A percentile compares a stretch with the other conserved stretches of the same genome.
Conservation (phyloP, 2,329 filamentous ascomycete genomes). For the Fusarium cyanostomum region DNA sequence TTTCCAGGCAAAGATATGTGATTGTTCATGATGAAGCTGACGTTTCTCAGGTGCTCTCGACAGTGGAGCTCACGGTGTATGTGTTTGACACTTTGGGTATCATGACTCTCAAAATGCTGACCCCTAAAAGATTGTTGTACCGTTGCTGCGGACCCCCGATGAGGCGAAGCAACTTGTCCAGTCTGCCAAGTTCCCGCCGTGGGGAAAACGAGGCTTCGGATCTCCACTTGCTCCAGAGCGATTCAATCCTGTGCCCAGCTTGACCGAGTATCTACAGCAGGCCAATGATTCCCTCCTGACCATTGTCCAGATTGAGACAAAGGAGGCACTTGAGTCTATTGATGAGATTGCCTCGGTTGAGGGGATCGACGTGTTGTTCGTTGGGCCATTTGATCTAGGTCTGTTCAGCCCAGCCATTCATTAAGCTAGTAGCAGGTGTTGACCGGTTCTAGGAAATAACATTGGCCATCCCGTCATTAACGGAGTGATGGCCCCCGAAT, state of each 20-base stretch:
- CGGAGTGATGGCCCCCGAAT: constrained; percentile 65
- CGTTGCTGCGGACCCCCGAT: constrained; percentile 54
- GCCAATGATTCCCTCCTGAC: constrained; percentile 65
- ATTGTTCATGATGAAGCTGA: constrained; percentile 6
- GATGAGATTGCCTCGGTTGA: constrained; percentile 69
- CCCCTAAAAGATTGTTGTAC: constrained; percentile 55
- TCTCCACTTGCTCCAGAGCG: constrained; percentile 57
- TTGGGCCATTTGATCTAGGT: constrained; percentile 73
- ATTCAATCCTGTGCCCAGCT: constrained; percentile 55
- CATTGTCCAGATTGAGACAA: constrained; percentile 75
- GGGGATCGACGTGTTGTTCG: constrained; percentile 70
- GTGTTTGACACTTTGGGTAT: constrained; percentile 40
- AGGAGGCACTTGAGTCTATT: constrained; percentile 67
- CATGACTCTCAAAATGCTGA: constrained; percentile 16
- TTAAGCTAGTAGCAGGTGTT: background rate
- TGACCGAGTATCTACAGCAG: constrained; percentile 59
- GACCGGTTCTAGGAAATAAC: constrained; percentile 58
- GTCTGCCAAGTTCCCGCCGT: constrained; percentile 61
- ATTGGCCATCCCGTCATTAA: constrained; percentile 70
- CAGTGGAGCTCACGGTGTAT: constrained; percentile 58
- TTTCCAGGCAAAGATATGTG: background rate
- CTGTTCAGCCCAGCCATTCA: background rate
- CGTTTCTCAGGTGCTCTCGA: constrained; percentile 55
- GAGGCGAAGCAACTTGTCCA: constrained; percentile 57
- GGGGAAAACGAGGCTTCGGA: constrained; percentile 59